These are phyloP conservation scores for Arachnomyces sp. DNA, from an alignment of 2,329 filamentous ascomycete genomes.

Conservation along the genomic window DNA sequence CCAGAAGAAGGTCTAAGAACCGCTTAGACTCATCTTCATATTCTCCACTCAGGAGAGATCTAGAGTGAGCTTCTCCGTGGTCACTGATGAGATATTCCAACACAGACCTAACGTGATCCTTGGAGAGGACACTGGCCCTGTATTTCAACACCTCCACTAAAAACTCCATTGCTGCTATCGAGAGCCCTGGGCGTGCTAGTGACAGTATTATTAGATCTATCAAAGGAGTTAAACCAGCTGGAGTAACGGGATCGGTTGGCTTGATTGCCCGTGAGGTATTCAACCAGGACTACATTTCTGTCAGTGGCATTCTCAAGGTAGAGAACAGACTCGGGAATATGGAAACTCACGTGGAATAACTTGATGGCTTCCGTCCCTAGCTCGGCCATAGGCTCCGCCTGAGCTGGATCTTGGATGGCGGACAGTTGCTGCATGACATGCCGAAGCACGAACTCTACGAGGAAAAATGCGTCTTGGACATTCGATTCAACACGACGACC, in stretches of 20 bases:
- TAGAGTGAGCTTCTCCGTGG: slow-evolving; percentile 24
- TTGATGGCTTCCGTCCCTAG: slow-evolving; percentile 27
- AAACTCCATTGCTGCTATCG: slow-evolving; percentile 24
- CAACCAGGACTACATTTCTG: slow-evolving; percentile 25
- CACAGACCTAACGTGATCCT: slow-evolving; percentile 20
- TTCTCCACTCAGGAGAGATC: slow-evolving; percentile 26
- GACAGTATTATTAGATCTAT: slow-evolving; percentile 20
- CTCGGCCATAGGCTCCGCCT: slow-evolving; percentile 9
- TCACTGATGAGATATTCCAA: slow-evolving; percentile 28
- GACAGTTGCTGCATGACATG: slow-evolving; percentile 21
- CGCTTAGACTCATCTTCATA: slow-evolving; percentile 31
- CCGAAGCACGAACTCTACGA: slow-evolving; percentile 29
- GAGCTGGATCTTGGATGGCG: slow-evolving; percentile 13
- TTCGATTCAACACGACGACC: slow-evolving; percentile 21
- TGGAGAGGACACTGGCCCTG: slow-evolving; percentile 20
- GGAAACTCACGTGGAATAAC: slow-evolving; percentile 27
- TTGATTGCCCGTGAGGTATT: slow-evolving; percentile 22
- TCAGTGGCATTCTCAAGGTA: neutral
- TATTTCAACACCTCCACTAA: slow-evolving; percentile 27
- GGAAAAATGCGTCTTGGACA: slow-evolving; percentile 27
- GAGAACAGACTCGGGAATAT: neutral
- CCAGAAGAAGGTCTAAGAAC: slow-evolving; percentile 33
- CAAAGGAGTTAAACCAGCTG: slow-evolving; percentile 13
- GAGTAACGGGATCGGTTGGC: slow-evolving; percentile 14
- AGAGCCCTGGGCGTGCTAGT: slow-evolving; percentile 20